A percentile compares a stretch with the other conserved stretches of the same genome.
These are phyloP conservation scores for Daldinia caldariorum DNA, from an alignment of 495 filamentous ascomycete species.

Conservation along the genomic window DNA sequence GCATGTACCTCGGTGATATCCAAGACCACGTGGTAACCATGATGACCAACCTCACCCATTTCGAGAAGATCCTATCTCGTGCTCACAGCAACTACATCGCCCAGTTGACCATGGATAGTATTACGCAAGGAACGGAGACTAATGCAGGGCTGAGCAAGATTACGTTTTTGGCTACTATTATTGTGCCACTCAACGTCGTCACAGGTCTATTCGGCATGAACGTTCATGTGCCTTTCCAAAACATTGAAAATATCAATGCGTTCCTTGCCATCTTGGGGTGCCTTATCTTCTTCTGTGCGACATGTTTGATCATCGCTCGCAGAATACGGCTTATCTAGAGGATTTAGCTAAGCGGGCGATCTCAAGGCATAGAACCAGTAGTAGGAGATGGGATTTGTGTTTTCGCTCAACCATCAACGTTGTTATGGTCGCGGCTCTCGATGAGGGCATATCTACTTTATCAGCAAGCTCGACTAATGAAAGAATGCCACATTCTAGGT, in stretches of 20 bases:
- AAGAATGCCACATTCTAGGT: background rate
- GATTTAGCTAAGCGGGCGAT: background rate
- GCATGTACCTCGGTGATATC: constrained; percentile 94
- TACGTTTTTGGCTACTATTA: constrained; percentile 92
- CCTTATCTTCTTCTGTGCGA: constrained; percentile 67
- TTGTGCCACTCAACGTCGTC: constrained; percentile 96
- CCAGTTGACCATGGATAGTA: constrained; percentile 89
- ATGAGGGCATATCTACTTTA: no score
- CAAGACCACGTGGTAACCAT: constrained; percentile 99
- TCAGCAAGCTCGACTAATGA: no score
- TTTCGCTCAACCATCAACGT: background rate
- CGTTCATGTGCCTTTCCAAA: constrained; percentile 78
- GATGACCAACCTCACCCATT: constrained; percentile 94
- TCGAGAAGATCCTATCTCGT: constrained; percentile 96
- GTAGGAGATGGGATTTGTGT: background rate
- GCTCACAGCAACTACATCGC: constrained; percentile 97
- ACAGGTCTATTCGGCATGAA: constrained; percentile 99
- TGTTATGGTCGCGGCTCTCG: background rate
- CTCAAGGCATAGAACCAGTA: background rate
- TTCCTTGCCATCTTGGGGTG: constrained; percentile 84
- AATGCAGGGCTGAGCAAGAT: constrained; percentile 92
- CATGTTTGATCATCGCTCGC: constrained; percentile 54
- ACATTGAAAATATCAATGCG: constrained; percentile 66
- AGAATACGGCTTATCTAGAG: constrained; percentile 40
- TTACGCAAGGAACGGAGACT: constrained; percentile 79